Conservation (phyloP, 768 basidiomycete genomes). For the Kwoniella mangroviensis region DNA sequence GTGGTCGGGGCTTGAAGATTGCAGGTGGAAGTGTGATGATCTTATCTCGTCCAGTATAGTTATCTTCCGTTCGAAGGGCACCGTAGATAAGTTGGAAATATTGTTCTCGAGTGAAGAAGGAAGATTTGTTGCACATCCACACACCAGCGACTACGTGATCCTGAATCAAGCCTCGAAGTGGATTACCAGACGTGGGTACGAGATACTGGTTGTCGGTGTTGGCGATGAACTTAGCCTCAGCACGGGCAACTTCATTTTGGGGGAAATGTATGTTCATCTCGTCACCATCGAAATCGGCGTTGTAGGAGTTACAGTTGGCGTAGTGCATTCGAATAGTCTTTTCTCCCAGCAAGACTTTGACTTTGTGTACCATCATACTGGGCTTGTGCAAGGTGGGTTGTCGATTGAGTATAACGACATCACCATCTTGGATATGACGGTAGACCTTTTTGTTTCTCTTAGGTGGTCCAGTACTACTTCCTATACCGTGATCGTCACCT, state of each 20-base stretch:
- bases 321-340: constrained; percentile 99
- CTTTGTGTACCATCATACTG: constrained; percentile 98
- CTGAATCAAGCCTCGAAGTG: constrained; percentile 95
- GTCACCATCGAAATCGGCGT: constrained; percentile 92
- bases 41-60: constrained; percentile 66
- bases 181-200: constrained; percentile 98
- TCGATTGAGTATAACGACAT: constrained; percentile 92
- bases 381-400: constrained; percentile 99
- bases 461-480: constrained; percentile 62
- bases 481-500: constrained; percentile 64
- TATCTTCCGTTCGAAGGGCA: constrained; percentile 83
- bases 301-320: constrained; percentile 99
- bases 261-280: constrained; percentile 99
- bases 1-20: constrained; percentile 84
- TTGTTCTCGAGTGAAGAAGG: constrained; percentile 93
- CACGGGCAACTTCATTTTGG: constrained; percentile 92
- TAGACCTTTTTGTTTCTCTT: constrained; percentile 98
- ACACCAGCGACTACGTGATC: constrained; percentile 98
- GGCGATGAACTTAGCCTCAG: constrained; percentile 90
- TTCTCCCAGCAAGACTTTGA: constrained; percentile 87
- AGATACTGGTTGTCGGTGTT: constrained; percentile 99
- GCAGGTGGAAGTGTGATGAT: constrained; percentile 85
- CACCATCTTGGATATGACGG: constrained; percentile 90
- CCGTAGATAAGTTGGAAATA: constrained; percentile 97
- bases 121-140: constrained; percentile 97